A percentile compares a stretch with the other conserved stretches of the same genome.
These are phyloP conservation scores for Lipomyces anomalus DNA, from an alignment of 805 yeast species.

Conservation along the genomic window DNA sequence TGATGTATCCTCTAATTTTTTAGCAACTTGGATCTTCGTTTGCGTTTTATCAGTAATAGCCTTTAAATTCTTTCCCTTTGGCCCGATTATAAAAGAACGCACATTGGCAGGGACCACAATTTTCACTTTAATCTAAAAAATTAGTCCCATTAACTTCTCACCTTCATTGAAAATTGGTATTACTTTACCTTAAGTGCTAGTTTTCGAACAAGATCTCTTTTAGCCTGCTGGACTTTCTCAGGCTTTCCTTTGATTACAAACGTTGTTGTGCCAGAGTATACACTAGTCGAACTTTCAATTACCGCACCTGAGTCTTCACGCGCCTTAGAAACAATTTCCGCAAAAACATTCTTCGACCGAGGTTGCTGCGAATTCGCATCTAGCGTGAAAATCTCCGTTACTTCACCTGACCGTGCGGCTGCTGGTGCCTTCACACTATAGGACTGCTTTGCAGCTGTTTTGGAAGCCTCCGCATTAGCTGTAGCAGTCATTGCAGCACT, in stretches of 20 bases:
- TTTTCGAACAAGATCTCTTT: conserved; percentile 66
- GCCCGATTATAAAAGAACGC: conserved; percentile 76
- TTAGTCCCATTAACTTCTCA: neutral
- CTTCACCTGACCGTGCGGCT: conserved; percentile 50
- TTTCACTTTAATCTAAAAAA: conserved; percentile 33
- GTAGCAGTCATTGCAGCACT: too few relatives aligned
- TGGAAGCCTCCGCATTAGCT: conserved; percentile 14
- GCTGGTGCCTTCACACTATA: conserved; percentile 29
- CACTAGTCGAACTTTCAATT: conserved; percentile 21
- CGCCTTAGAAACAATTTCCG: conserved; percentile 52
- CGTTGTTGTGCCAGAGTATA: conserved; percentile 44
- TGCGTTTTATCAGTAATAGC: conserved; percentile 67
- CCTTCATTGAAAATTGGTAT: neutral
- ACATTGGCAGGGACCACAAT: conserved; percentile 71
- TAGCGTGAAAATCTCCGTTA: conserved; percentile 76
- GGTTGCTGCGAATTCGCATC: conserved; percentile 64
- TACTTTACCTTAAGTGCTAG: conserved; percentile 62
- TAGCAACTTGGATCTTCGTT: conserved; percentile 64
- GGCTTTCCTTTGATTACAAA: conserved; percentile 75
- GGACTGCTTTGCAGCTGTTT: conserved; percentile 27
- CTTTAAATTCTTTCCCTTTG: conserved; percentile 75
- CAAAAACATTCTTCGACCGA: conserved; percentile 50
- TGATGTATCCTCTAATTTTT: conserved; percentile 5
- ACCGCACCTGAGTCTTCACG: conserved; percentile 11
- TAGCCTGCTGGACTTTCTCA: conserved; percentile 60